Percentiles rank a stretch among this genome's conserved stretches.
These are phyloP conservation scores for Zygosaccharomyces kombuchaensis DNA, from an alignment of 805 yeast species.

Conservation along the genomic window DNA sequence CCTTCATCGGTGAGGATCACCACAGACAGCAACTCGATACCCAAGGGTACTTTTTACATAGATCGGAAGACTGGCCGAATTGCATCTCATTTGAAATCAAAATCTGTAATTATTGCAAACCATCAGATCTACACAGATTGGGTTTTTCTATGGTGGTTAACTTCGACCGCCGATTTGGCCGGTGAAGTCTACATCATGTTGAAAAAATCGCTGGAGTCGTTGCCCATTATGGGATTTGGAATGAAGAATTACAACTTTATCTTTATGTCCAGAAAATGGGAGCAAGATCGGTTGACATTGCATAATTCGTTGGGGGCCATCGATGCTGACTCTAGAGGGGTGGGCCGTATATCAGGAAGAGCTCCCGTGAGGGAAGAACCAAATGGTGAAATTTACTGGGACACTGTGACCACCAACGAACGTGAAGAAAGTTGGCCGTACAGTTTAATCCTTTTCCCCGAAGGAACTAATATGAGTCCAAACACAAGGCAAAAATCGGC, in stretches of 20 bases:
- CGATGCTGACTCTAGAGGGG: constrained; percentile 58
- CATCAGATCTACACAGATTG: constrained; percentile 94
- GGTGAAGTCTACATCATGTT: constrained; percentile 69
- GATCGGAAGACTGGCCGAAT: constrained; percentile 23
- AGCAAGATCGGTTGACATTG: constrained; percentile 52
- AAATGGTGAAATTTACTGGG: constrained; percentile 29
- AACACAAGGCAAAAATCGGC: constrained; percentile 57
- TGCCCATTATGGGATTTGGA: constrained; percentile 81
- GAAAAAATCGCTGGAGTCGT: constrained; percentile 61
- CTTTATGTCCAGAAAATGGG: constrained; percentile 83
- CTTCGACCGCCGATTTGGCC: constrained; percentile 61
- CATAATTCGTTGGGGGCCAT: constrained; percentile 50
- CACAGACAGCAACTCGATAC: constrained; percentile 39
- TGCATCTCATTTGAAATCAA: constrained; percentile 39
- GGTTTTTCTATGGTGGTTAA: constrained; percentile 82
- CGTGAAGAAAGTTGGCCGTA: constrained; percentile 45
- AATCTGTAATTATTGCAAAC: constrained; percentile 68
- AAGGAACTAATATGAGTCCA: constrained; percentile 81
- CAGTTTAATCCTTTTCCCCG: constrained; percentile 80
- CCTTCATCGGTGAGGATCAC: constrained; percentile 53
- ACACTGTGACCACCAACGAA: constrained; percentile 11
- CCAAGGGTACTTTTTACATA: constrained; percentile 33
- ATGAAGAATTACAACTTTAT: constrained; percentile 75
- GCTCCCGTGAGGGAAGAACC: constrained; percentile 24
- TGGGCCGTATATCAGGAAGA: constrained; percentile 47